These are phyloP conservation scores for Murraya paniculata DNA, from an alignment of 345 rosid genomes.

Conservation along the genomic window DNA sequence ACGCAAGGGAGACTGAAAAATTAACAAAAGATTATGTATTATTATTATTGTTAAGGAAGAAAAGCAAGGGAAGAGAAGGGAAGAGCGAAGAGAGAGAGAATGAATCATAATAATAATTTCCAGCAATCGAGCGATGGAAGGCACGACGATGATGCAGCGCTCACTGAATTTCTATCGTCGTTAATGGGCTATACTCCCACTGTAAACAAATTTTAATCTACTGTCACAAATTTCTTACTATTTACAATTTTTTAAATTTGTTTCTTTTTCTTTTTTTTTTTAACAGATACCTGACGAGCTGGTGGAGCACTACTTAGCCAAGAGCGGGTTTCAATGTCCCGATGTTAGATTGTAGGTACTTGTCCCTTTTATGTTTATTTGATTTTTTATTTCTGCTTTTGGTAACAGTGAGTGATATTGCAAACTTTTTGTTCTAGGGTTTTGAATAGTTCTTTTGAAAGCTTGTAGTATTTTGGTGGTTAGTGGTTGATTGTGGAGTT, in stretches of 20 bases:
- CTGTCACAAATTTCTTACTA: neutral
- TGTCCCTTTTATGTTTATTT: neutral
- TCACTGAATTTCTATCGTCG: slow-evolving; percentile 77
- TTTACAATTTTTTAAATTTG: neutral
- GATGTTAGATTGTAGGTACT: slow-evolving; percentile 92
- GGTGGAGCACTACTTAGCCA: slow-evolving; percentile 94
- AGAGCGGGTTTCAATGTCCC: slow-evolving; percentile 96
- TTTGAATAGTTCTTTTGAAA: neutral
- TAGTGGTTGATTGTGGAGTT: neutral
- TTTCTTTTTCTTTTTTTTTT: neutral
- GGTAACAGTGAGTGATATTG: neutral
- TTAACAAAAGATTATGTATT: too few species aligned
- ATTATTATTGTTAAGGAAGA: too few species aligned
- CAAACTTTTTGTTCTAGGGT: neutral
- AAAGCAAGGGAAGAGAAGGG: neutral
- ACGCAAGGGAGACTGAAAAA: too few species aligned
- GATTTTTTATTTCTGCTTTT: neutral
- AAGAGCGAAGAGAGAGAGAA: slow-evolving; percentile 1
- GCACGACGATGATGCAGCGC: slow-evolving; percentile 84
- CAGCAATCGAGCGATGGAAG: slow-evolving; percentile 50
- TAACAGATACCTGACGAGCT: slow-evolving; percentile 89
- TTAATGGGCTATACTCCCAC: slow-evolving; percentile 90
- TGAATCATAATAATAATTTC: slow-evolving; percentile 40
- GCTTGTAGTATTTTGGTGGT: neutral
- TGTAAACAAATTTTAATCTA: slow-evolving; percentile 23